A percentile compares a stretch with the other conserved stretches of the same genome.
phyloP scores from a whole-genome alignment of 1,284 basidiomycete species.

The Melampsora abietis-canadensis region DNA sequence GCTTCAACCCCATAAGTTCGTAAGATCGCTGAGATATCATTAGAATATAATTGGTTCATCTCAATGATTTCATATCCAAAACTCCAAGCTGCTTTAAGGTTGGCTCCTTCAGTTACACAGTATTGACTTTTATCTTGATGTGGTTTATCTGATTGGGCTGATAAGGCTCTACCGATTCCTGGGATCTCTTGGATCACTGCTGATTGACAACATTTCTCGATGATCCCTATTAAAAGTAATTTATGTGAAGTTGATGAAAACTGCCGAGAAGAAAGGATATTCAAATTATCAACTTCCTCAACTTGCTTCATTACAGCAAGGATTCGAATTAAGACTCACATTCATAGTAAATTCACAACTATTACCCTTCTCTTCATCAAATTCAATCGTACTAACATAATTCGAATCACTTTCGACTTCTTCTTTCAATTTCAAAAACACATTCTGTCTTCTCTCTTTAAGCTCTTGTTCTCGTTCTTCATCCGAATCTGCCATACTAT shows the following conservation, averaged over 20 bases:
- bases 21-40: constrained; percentile 90
- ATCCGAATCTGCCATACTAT: constrained; percentile 58
- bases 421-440: constrained; percentile 49
- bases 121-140: constrained; percentile 49
- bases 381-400: constrained; percentile 30
- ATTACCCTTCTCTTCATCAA: constrained; percentile 28
- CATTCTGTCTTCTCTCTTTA: constrained; percentile 47
- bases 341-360: constrained; percentile 36
- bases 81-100: constrained; percentile 85
- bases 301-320: neutral
- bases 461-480: constrained; percentile 66
- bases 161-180: constrained; percentile 59
- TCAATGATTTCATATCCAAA: constrained; percentile 77
- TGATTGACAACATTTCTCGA: constrained; percentile 77
- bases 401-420: constrained; percentile 45
- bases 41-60: constrained; percentile 80
- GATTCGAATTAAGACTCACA: constrained; percentile 17
- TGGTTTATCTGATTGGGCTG: constrained; percentile 42
- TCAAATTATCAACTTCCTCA: neutral
- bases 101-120: constrained; percentile 70
- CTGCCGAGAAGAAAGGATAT: constrained; percentile 58
- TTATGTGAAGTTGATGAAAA: constrained; percentile 68
- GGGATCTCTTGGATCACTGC: constrained; percentile 84
- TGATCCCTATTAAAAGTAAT: constrained; percentile 81
- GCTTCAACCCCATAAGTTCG: constrained; percentile 69